Evolutionary conservation across 2,329 filamentous ascomycete species (phyloP).

Genomic region (Aspergillus sp.): DNA sequence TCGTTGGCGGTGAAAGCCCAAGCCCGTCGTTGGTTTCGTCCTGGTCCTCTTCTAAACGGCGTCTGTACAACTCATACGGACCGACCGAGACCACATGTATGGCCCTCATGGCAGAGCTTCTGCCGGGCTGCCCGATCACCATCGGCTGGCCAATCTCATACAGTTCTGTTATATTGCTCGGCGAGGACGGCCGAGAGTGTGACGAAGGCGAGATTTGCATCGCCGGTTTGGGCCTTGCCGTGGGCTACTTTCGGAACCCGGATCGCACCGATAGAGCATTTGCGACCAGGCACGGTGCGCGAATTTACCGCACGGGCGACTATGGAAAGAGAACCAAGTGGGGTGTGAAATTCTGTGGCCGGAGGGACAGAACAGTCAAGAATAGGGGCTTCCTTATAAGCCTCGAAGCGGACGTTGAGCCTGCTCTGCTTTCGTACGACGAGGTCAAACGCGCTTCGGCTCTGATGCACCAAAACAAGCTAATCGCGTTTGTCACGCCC

Average conservation of each 20-base stretch:
- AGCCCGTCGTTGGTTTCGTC: slow-evolving; percentile 2
- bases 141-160: slow-evolving; percentile 9
- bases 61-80: slow-evolving; percentile 9
- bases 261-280: slow-evolving; percentile 11
- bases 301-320: slow-evolving; percentile 14
- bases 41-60: slow-evolving; percentile 3
- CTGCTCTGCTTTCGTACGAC: slow-evolving; percentile 12
- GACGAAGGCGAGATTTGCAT: slow-evolving; percentile 16
- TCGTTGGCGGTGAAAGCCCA: slow-evolving; percentile 9
- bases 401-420: slow-evolving; percentile 23
- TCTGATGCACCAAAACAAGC: slow-evolving; percentile 1
- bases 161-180: slow-evolving; percentile 8
- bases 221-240: slow-evolving; percentile 10
- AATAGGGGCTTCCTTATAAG: slow-evolving; percentile 30
- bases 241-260: slow-evolving; percentile 13
- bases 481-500: slow-evolving; percentile 4
- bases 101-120: too few species aligned
- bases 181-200: slow-evolving; percentile 4
- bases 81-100: slow-evolving; percentile 9
- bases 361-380: slow-evolving; percentile 22
- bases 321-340: slow-evolving; percentile 7
- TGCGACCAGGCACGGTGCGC: slow-evolving; percentile 8
- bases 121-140: slow-evolving; percentile 4
- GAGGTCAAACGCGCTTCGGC: slow-evolving; percentile 9
- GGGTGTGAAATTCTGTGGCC: slow-evolving; percentile 16